Evolutionary conservation across 345 rosid species (phyloP).

Genomic region (Eucalyptus urophylla): DNA sequence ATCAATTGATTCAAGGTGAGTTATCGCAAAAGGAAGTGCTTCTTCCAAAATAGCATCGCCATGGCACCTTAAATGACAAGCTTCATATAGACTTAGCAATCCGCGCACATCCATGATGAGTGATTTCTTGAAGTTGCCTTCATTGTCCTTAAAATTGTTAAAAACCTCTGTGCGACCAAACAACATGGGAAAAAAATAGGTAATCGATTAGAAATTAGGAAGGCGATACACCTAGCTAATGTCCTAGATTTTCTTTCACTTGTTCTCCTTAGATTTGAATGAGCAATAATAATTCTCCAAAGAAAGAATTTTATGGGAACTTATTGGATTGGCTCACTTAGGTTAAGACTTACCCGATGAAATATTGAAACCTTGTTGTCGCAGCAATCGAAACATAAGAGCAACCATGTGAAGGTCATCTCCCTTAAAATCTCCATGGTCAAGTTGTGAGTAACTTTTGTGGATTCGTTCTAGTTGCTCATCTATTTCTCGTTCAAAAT

Average conservation of each 20-base stretch:
- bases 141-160: background rate
- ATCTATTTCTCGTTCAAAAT: slow-evolving; percentile 22
- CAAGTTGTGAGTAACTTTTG: background rate
- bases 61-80: background rate
- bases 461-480: background rate
- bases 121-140: background rate
- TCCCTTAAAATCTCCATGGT: background rate
- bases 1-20: background rate
- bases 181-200: background rate
- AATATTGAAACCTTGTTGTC: background rate
- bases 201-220: background rate
- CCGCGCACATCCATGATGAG: background rate
- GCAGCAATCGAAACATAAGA: background rate
- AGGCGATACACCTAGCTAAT: background rate
- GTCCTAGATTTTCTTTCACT: background rate
- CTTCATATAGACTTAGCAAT: slow-evolving; percentile 3
- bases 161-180: background rate
- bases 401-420: background rate
- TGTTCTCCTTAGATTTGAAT: background rate
- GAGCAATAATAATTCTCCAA: background rate
- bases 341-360: background rate
- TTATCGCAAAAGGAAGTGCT: background rate
- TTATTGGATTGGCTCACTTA: background rate
- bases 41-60: slow-evolving; percentile 1
- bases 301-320: background rate